Percentiles rank a stretch among this genome's conserved stretches.
phyloP scores from a whole-genome alignment of 805 yeast genomes.

The Scheffersomyces lignosus region DNA sequence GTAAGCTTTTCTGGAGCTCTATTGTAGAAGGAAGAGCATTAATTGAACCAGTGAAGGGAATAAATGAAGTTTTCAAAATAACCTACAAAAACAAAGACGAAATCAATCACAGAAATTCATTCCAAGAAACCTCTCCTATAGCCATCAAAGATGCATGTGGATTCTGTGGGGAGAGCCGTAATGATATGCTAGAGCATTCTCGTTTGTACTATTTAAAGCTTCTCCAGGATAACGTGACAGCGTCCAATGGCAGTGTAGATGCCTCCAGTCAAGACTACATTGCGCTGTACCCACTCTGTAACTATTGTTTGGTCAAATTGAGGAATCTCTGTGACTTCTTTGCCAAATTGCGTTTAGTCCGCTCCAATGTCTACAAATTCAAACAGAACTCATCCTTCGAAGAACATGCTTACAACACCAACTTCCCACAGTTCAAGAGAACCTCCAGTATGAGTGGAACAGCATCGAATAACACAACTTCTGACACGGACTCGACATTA shows the following conservation, averaged over 20 bases:
- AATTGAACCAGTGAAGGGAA: conserved; percentile 83
- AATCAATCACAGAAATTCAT: neutral
- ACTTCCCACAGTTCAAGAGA: conserved; percentile 29
- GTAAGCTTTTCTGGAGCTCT: conserved; percentile 55
- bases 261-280: conserved; percentile 27
- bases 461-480: neutral
- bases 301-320: conserved; percentile 74
- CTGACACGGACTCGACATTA: conserved; percentile 2
- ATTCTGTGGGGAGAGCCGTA: conserved; percentile 78
- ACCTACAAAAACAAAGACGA: conserved; percentile 25
- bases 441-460: conserved; percentile 6
- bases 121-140: conserved; percentile 54
- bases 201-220: conserved; percentile 68
- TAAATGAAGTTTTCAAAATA: conserved; percentile 69
- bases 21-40: conserved; percentile 78
- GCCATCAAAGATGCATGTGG: conserved; percentile 78
- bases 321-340: conserved; percentile 83
- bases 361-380: conserved; percentile 56
- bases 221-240: conserved; percentile 26
- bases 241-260: conserved; percentile 8
- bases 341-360: conserved; percentile 68
- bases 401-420: conserved; percentile 18
- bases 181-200: conserved; percentile 71
- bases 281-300: conserved; percentile 69
- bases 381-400: conserved; percentile 32